Evolutionary conservation across 2,329 filamentous ascomycete species (phyloP).

Genomic region (Botrytis pseudocinerea): DNA sequence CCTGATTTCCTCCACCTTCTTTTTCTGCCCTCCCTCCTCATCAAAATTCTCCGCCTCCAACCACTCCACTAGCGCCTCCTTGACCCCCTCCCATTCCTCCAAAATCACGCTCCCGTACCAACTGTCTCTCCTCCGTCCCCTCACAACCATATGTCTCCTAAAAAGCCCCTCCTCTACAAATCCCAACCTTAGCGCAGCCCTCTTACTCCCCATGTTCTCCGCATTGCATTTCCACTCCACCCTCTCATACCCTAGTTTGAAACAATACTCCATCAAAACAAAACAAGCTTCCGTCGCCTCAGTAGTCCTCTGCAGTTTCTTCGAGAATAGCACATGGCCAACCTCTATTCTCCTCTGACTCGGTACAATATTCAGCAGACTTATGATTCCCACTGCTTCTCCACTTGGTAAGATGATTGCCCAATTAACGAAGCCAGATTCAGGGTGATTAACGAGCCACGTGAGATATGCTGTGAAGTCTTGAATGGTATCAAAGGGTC

Average conservation of each 20-base stretch:
- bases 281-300: constrained; percentile 60
- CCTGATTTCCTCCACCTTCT: constrained; percentile 43
- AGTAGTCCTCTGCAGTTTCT: constrained; percentile 52
- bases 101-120: constrained; percentile 60
- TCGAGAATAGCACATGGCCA: constrained; percentile 55
- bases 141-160: constrained; percentile 60
- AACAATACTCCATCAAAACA: constrained; percentile 54
- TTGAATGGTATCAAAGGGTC: constrained; percentile 41
- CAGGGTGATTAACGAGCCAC: not conserved
- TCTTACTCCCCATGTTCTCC: constrained; percentile 54
- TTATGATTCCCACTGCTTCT: constrained; percentile 45
- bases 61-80: constrained; percentile 54
- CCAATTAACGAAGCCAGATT: constrained; percentile 7
- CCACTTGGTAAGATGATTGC: constrained; percentile 16
- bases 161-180: constrained; percentile 62
- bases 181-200: constrained; percentile 57
- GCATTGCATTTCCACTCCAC: constrained; percentile 66
- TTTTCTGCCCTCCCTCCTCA: constrained; percentile 52
- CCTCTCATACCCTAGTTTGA: constrained; percentile 56
- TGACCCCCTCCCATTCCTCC: constrained; percentile 55
- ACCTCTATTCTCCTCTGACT: constrained; percentile 56
- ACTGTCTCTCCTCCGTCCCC: constrained; percentile 58
- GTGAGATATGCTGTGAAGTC: constrained; percentile 39
- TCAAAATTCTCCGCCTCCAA: constrained; percentile 47
- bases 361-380: constrained; percentile 50